Conservation (phyloP, 2,329 filamentous ascomycete species). For the Phoma sp. region DNA sequence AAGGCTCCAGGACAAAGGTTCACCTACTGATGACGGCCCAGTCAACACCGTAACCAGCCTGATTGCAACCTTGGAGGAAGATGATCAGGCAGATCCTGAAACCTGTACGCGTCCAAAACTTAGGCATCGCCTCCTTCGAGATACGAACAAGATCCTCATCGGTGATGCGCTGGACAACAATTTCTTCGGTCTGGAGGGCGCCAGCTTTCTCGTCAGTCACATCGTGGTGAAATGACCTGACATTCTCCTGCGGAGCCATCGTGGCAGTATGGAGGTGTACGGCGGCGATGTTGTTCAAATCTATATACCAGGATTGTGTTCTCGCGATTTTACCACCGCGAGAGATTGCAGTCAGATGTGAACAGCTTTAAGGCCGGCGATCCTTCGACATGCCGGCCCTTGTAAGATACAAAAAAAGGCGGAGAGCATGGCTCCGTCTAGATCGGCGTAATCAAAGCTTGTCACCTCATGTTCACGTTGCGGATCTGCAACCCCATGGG, state of each 20-base stretch:
- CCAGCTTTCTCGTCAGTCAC: conserved; percentile 19
- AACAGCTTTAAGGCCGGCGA: not conserved
- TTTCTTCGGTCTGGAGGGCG: conserved; percentile 51
- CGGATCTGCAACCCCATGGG: conserved; percentile 4
- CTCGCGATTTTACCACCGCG: not conserved
- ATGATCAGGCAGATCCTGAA: conserved; percentile 53
- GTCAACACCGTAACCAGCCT: conserved; percentile 57
- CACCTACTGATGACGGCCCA: conserved; percentile 55
- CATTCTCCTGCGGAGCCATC: conserved; percentile 12
- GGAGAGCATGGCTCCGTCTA: conserved; percentile 9
- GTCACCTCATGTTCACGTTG: conserved; percentile 1
- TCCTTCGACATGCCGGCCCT: not conserved
- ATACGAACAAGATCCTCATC: conserved; percentile 55
- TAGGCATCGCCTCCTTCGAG: conserved; percentile 50
- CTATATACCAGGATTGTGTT: not conserved
- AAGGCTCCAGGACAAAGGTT: not conserved
- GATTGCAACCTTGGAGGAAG: conserved; percentile 56
- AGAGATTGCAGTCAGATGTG: not conserved
- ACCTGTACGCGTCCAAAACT: conserved; percentile 51
- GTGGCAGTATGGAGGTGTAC: not conserved
- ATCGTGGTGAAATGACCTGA: conserved; percentile 19
- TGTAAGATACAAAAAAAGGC: not conserved
- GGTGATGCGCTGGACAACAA: conserved; percentile 54
- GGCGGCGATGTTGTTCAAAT: not conserved
- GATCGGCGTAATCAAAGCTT: conserved; percentile 1